Base-by-base conservation (phyloP, 805 yeast genomes). In the Wickerhamiella azymoides region DNA sequence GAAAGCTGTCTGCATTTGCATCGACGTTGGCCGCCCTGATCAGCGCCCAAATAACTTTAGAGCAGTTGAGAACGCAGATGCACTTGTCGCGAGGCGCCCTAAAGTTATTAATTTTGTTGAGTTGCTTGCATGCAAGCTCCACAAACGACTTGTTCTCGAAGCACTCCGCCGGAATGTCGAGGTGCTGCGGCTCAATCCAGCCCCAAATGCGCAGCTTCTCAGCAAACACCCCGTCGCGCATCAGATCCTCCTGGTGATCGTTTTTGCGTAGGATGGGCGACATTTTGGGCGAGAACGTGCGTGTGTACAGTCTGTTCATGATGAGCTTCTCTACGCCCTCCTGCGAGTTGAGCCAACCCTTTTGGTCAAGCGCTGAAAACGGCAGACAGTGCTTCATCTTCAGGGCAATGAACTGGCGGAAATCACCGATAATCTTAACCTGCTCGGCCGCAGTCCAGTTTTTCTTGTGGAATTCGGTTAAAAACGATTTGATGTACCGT, bases 31-130 rank as follows among this genome's bases (percentile, higher is more conserved):
- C 65, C 49, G 78, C 83, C 50, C 86, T 77, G 40, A 93, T 73
- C 47, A 84, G 70, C 10, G 94, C 93, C 67, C 86, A 88, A 5
- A 93, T 80, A 17, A 92, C 88, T 62, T 89, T 89, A 58, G 96
- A 89, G 45, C 92, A 78, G 63, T 92, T 93, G 50, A 92, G 69
- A 2, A 92, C 70, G 60, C 97, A 92, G 33, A 92, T 84, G 51
- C 85, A 77, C 58, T 92, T 92, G 59, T 93, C 98, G 45, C 98
- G 69, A 13, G 98, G 98, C 0, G 97, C 89, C 54, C 93, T 74
- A 60, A 81, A 93, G 45, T 75, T 71, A 61, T 82, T 81, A 56
- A 92, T 78, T 54, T 85, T 85, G 51, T 70, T 67, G 41, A 92
- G 68, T 62, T 92, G 97, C 10, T 67, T 68, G 1, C 79, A 72